A percentile compares a stretch with the other conserved stretches of the same genome.
Evolutionary conservation across 768 basidiomycete genomes (phyloP).

Genomic region (Termitomyces sp.): DNA sequence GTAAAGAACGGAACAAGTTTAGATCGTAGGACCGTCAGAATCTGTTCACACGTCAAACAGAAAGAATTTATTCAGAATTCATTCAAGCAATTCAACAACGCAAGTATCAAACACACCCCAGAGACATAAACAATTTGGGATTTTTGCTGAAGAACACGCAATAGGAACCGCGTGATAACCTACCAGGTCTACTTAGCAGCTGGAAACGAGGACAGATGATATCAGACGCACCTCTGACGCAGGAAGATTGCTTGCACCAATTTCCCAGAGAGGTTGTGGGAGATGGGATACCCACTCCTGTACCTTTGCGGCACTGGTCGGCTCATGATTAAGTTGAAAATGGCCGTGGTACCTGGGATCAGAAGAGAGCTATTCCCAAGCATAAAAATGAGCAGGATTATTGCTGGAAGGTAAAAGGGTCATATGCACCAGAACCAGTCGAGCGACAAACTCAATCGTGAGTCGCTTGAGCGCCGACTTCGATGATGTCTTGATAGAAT

Average conservation of each 20-base stretch:
- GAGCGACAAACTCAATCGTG: conserved; percentile 71
- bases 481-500: conserved; percentile 54
- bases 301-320: conserved; percentile 27
- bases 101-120: conserved; percentile 31
- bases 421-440: conserved; percentile 59
- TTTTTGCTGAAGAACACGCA: conserved; percentile 54
- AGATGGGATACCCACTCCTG: conserved; percentile 70
- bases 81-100: conserved; percentile 4
- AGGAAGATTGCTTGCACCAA: conserved; percentile 48
- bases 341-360: conserved; percentile 46
- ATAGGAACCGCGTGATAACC: conserved; percentile 56
- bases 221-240: conserved; percentile 51
- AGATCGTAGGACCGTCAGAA: conserved; percentile 42
- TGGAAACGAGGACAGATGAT: background rate
- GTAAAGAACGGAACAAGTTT: conserved; percentile 78
- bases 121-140: conserved; percentile 31
- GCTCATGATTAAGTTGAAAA: conserved; percentile 31
- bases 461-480: conserved; percentile 58
- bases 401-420: background rate
- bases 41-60: conserved; percentile 25
- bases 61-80: background rate
- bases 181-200: conserved; percentile 16
- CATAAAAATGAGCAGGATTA: conserved; percentile 1
- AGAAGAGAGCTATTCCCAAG: conserved; percentile 46
- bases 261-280: conserved; percentile 83